phyloP scores from a whole-genome alignment of 371 early-diverging fungal genomes.

The Polyrhizophydium stewartii region DNA sequence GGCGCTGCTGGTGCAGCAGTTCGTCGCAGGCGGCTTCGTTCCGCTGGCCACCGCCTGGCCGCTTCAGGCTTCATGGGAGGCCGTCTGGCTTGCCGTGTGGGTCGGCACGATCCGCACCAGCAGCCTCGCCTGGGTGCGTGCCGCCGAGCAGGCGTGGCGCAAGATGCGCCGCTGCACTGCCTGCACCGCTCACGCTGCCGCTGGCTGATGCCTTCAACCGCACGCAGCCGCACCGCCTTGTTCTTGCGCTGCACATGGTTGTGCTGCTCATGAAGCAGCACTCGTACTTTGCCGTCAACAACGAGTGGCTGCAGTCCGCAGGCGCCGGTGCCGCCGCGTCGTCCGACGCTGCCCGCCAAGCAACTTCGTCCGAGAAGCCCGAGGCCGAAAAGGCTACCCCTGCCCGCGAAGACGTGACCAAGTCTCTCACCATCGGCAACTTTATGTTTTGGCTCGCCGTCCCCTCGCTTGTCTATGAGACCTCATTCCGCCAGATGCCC shows the following conservation, averaged over 20 bases:
- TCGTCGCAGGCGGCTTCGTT: no score
- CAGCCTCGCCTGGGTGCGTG: background rate
- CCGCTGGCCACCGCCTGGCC: no score
- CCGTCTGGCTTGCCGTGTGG: background rate
- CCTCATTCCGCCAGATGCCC: background rate
- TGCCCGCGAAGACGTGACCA: background rate
- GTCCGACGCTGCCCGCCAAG: background rate
- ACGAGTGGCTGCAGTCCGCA: background rate
- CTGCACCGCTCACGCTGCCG: background rate
- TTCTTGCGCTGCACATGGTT: background rate
- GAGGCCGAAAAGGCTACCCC: background rate
- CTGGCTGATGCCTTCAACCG: background rate
- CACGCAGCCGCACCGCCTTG: background rate
- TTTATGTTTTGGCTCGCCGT: background rate
- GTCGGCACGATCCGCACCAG: background rate
- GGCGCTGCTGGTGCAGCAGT: no score
- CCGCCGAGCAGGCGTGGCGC: background rate
- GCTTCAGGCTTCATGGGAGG: no score
- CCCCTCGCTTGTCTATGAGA: background rate
- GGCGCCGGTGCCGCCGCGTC: background rate
- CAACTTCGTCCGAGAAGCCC: background rate
- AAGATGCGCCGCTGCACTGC: background rate
- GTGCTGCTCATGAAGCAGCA: conserved; percentile 6
- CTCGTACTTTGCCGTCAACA: background rate
- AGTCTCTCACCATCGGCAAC: background rate